Percentiles rank a stretch among this genome's conserved stretches.
These are phyloP conservation scores for Magnolia kwangsiensis DNA, from an alignment of 164 flowering plant genomes.

Conservation along the genomic window DNA sequence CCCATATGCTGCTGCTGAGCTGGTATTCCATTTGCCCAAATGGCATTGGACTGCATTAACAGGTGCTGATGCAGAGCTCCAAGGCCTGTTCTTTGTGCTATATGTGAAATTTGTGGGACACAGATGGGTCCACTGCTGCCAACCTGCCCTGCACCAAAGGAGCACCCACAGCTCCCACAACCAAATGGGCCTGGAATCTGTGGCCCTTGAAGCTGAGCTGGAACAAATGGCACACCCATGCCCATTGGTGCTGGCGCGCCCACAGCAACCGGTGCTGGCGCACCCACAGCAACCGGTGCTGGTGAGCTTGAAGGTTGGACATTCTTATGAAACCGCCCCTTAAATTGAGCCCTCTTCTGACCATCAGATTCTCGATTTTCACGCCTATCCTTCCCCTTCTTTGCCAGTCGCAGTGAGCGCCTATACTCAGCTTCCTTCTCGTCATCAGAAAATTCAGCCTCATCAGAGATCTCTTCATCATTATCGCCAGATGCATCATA, in stretches of 20 bases:
- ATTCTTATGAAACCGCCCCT: constrained; percentile 25
- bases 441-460: constrained; percentile 87
- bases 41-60: constrained; percentile 13
- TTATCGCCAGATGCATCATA: constrained; percentile 92
- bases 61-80: constrained; percentile 13
- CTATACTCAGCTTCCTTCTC: constrained; percentile 91
- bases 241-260: constrained; percentile 5
- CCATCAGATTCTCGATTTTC: constrained; percentile 33
- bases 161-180: constrained; percentile 16
- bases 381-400: constrained; percentile 44
- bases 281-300: constrained; percentile 5
- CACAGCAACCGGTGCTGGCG: constrained; percentile 1
- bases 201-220: constrained; percentile 14
- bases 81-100: constrained; percentile 7
- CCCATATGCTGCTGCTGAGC: constrained; percentile 32
- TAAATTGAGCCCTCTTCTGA: constrained; percentile 34
- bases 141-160: constrained; percentile 16
- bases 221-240: constrained; percentile 5
- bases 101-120: constrained; percentile 27
- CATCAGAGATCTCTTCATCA: constrained; percentile 82
- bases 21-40: constrained; percentile 38
- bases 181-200: constrained; percentile 16
- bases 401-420: constrained; percentile 49
- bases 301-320: constrained; percentile 14
- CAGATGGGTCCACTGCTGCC: constrained; percentile 15